Conservation (phyloP, 805 yeast species). For the Saccharomycopsis sp. region DNA sequence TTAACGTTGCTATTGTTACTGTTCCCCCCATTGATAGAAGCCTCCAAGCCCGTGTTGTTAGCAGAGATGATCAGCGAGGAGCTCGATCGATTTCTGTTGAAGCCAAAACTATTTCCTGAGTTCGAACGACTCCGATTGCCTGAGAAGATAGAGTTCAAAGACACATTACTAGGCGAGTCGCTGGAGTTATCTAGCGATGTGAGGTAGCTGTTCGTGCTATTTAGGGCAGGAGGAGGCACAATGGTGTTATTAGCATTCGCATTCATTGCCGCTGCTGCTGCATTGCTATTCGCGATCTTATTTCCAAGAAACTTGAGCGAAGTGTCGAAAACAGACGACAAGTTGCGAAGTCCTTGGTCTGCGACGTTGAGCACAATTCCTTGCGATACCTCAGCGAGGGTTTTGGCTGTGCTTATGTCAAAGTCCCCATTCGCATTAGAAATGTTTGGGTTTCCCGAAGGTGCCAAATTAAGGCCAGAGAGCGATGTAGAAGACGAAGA, state of each 20-base stretch:
- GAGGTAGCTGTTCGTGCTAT: not conserved
- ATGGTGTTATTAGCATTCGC: not conserved
- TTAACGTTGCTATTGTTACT: not conserved
- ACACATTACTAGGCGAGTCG: not conserved
- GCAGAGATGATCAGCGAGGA: slow-evolving; percentile 2
- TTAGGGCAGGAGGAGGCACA: not conserved
- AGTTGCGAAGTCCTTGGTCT: slow-evolving; percentile 17
- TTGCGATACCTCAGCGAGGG: slow-evolving; percentile 3
- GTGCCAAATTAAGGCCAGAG: not conserved
- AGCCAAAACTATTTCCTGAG: slow-evolving; percentile 10
- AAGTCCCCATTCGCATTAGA: not conserved
- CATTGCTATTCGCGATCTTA: slow-evolving; percentile 3
- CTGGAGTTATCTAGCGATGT: not conserved
- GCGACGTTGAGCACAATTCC: slow-evolving; percentile 17
- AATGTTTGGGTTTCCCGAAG: not conserved
- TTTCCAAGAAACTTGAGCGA: slow-evolving; percentile 19
- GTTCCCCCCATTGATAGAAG: not conserved
- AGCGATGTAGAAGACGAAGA: not conserved
- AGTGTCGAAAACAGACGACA: slow-evolving; percentile 14
- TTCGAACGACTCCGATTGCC: slow-evolving; percentile 13
- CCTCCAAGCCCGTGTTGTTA: not conserved
- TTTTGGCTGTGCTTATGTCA: not conserved
- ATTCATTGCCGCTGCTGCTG: not conserved
- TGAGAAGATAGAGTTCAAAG: not conserved
- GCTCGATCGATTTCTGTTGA: slow-evolving; percentile 9